phyloP scores from a whole-genome alignment of 257 asterid species.

The Paraleonurus japonicus region DNA sequence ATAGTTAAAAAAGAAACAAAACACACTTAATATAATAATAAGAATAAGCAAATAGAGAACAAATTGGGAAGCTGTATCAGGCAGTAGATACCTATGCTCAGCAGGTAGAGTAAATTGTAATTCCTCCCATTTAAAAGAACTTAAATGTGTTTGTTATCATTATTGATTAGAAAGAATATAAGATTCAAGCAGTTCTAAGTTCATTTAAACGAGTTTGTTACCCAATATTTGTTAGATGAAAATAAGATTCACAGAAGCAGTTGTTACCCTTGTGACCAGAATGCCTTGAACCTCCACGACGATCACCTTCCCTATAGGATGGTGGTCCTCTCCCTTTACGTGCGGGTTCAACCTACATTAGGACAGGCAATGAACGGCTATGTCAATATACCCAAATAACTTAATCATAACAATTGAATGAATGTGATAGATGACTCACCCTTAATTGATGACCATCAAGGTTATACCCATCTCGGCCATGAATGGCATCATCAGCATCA shows the following conservation, averaged over 20 bases:
- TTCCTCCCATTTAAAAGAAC: not conserved
- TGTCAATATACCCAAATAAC: not conserved
- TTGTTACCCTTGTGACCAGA: constrained; percentile 66
- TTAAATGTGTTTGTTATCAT: not conserved
- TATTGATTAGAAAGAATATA: not conserved
- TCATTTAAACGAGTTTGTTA: not conserved
- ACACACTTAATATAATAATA: not conserved
- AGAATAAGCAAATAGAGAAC: not conserved
- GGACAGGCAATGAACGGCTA: not conserved
- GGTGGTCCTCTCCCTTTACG: constrained; percentile 75
- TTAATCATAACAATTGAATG: no score
- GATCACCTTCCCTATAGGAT: constrained; percentile 54
- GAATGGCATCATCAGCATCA: constrained; percentile 83
- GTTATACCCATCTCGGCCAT: constrained; percentile 74
- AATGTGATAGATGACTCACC: constrained; percentile 24
- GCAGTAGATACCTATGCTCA: not conserved
- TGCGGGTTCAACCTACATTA: constrained; percentile 71
- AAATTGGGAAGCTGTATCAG: not conserved
- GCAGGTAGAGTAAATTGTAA: not conserved
- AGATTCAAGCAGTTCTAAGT: not conserved
- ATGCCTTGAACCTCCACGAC: constrained; percentile 63
- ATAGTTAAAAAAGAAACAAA: not conserved
- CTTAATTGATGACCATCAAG: constrained; percentile 67
- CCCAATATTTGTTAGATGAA: not conserved
- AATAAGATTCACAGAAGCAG: not conserved